Evolutionary conservation across 1,284 basidiomycete species (phyloP), one percentile per base, ranked within the genome.

Genomic region (Cutaneotrichosporon mucoides): DNA sequence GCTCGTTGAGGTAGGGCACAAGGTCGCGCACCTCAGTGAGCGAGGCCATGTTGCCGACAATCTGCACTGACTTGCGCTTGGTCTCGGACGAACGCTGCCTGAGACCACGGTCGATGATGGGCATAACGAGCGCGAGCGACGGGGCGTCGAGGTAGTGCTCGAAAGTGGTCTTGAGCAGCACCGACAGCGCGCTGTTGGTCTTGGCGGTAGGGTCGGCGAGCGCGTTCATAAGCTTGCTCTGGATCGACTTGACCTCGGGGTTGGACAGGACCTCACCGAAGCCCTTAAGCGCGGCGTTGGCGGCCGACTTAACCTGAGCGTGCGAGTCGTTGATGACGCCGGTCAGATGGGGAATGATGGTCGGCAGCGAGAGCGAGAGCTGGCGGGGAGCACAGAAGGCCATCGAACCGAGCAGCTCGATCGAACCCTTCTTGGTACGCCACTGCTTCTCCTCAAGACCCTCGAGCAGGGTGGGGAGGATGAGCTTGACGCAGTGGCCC

Each of bases 71-170:
- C 76, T 95, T 95, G 79, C 90, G 89, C 81, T 99, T 98, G 11
- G 88, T 89, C 56, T 96, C 91, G 0, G 96, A 90, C 16, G 90
- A 88, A 58, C 96, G 86, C 75, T 98, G 94, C 64, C 88, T 84
- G 46, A 99, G 81, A 57, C 96, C 96, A 56, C 95, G 85, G 70
- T 98, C 94, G 60, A 99, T 83, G 71, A 99, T 96, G 2, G 96
- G 96, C 63, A 99, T 86, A 57, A 99, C 91, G 68, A 99, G 80
- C 15, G 96, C 96, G n/a, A 99, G 81, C 3, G 96, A 99, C 0
- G 96, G 96, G 53, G 94, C 90, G 70, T 99, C 96, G 67, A 99
- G 95, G 73, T 97, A 98, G 75, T 99, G 96, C 79, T 93, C 90
- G 79, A 99, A 99, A 6, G 92, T 92, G 8, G 92, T 98, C 77